A percentile compares a stretch with the other conserved stretches of the same genome.
phyloP scores from a whole-genome alignment of 1,139 yeast species.

The Kurtzmaniella quercitrusa region DNA sequence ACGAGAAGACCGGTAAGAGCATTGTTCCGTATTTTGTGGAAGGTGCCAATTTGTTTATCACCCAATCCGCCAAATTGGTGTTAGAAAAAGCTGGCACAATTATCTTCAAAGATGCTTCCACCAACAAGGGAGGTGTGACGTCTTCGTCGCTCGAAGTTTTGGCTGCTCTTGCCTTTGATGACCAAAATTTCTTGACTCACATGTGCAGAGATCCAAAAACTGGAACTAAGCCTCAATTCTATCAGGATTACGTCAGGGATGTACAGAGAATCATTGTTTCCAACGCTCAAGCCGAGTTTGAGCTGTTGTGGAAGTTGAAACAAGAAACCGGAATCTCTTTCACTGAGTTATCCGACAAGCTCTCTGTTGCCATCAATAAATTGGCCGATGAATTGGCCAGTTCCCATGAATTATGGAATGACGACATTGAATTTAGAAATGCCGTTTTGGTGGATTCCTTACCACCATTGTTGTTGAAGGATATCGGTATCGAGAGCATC shows the following conservation, averaged over 20 bases:
- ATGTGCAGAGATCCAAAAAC: slow-evolving; percentile 66
- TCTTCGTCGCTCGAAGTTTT: slow-evolving; percentile 93
- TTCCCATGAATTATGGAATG: slow-evolving; percentile 81
- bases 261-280: slow-evolving; percentile 72
- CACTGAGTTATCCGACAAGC: slow-evolving; percentile 77
- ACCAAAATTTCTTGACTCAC: slow-evolving; percentile 66
- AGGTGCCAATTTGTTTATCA: slow-evolving; percentile 94
- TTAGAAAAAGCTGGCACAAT: slow-evolving; percentile 85
- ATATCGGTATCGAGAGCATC: slow-evolving; percentile 72
- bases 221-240: slow-evolving; percentile 63
- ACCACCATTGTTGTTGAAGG: slow-evolving; percentile 67
- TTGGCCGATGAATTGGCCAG: slow-evolving; percentile 84
- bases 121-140: slow-evolving; percentile 98
- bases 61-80: slow-evolving; percentile 86
- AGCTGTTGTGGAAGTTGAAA: slow-evolving; percentile 79
- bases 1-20: slow-evolving; percentile 70
- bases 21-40: slow-evolving; percentile 87
- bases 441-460: slow-evolving; percentile 73
- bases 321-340: slow-evolving; percentile 64
- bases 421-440: slow-evolving; percentile 73
- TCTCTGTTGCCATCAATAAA: slow-evolving; percentile 83
- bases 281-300: slow-evolving; percentile 84
- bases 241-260: slow-evolving; percentile 74
- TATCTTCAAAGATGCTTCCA: slow-evolving; percentile 91
- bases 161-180: slow-evolving; percentile 90